phyloP scores from a whole-genome alignment of 2,329 filamentous ascomycete species.

The Colletotrichum sansevieriae region DNA sequence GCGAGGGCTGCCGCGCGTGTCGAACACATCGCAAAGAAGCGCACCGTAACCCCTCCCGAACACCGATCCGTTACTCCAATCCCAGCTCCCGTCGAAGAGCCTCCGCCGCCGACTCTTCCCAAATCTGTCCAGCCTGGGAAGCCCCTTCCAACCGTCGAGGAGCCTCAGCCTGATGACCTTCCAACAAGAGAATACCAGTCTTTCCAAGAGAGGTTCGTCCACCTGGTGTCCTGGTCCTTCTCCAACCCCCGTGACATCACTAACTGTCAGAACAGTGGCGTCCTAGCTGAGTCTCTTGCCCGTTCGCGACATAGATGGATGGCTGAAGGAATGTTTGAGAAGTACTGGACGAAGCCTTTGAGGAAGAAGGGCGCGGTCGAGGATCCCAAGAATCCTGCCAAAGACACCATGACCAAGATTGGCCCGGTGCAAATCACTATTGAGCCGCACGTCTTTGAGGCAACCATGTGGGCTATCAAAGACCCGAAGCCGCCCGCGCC shows the following conservation, averaged over 20 bases:
- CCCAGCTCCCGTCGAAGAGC: conserved; percentile 52
- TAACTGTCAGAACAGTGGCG: conserved; percentile 66
- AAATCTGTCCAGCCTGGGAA: conserved; percentile 73
- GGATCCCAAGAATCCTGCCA: conserved; percentile 75
- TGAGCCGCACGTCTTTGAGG: conserved; percentile 85
- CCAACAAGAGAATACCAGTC: conserved; percentile 77
- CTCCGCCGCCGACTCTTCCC: conserved; percentile 65
- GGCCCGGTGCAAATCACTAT: conserved; percentile 81
- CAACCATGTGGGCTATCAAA: conserved; percentile 79
- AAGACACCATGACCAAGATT: conserved; percentile 79
- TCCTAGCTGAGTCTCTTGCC: conserved; percentile 78
- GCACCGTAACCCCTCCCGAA: conserved; percentile 68
- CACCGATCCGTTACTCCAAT: conserved; percentile 62
- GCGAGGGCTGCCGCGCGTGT: conserved; percentile 71
- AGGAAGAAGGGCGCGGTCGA: conserved; percentile 77
- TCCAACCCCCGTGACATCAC: conserved; percentile 39
- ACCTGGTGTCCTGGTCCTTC: conserved; percentile 17
- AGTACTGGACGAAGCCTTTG: conserved; percentile 81
- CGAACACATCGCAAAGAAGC: conserved; percentile 72
- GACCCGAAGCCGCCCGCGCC: conserved; percentile 64
- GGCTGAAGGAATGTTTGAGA: conserved; percentile 79
- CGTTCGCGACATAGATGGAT: conserved; percentile 82
- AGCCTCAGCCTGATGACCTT: conserved; percentile 74
- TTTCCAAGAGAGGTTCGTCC: conserved; percentile 75
- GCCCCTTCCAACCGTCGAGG: conserved; percentile 78